Conservation (phyloP, 129 eudicot species). For the Flaveria trinervia region DNA sequence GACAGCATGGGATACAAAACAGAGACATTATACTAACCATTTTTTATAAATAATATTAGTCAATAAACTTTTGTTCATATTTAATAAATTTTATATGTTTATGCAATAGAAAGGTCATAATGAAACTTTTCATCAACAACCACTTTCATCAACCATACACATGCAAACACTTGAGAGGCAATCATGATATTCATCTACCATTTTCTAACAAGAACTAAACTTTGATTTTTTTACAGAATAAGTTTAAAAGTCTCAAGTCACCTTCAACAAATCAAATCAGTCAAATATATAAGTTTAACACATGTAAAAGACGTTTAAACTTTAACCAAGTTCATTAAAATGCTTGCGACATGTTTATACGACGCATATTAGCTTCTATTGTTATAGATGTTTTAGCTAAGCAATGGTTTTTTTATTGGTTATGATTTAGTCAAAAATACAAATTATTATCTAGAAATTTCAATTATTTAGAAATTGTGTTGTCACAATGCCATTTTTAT, state of each 20-base stretch:
- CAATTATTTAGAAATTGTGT: background rate
- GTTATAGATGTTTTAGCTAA: too few relatives aligned
- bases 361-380: too few relatives aligned
- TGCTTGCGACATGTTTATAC: background rate
- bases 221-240: background rate
- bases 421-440: too few relatives aligned
- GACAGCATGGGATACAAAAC: too few relatives aligned
- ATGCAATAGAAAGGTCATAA: background rate
- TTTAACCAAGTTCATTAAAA: background rate
- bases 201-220: background rate
- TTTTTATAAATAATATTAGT: background rate
- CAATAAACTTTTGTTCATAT: background rate
- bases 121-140: slow-evolving; percentile 21
- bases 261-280: background rate
- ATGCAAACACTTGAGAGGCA: slow-evolving; percentile 39
- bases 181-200: slow-evolving; percentile 29
- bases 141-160: slow-evolving; percentile 27
- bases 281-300: background rate
- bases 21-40: background rate
- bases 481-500: background rate
- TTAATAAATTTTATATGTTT: background rate
- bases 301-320: background rate
- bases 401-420: too few relatives aligned
- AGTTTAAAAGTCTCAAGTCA: background rate
- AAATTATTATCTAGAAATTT: too few relatives aligned